phyloP scores from a whole-genome alignment of 768 basidiomycete species.

The Lactarius pseudohatsudake region DNA sequence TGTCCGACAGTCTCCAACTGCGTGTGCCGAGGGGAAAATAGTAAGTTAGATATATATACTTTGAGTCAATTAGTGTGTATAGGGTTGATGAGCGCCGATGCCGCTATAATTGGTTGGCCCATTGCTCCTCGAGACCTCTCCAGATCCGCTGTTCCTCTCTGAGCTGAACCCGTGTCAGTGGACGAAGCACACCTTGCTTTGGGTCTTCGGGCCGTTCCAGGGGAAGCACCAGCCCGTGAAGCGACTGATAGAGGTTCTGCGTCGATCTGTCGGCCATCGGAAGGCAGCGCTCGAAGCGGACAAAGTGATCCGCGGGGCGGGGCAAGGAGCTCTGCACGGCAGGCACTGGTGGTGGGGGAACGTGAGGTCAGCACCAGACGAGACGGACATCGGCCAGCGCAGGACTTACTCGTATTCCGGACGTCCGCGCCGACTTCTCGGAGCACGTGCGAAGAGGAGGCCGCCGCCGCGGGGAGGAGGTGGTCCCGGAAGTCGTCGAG shows the following conservation, averaged over 20 bases:
- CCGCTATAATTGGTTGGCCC: constrained; percentile 1
- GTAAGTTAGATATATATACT: background rate
- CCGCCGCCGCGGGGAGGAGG: constrained; percentile 13
- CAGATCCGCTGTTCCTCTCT: constrained; percentile 1
- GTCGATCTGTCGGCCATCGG: constrained; percentile 10
- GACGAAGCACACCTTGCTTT: constrained; percentile 11
- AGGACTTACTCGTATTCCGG: background rate
- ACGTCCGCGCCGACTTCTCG: background rate
- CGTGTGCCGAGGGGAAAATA: background rate
- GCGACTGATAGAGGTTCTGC: constrained; percentile 5
- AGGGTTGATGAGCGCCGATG: background rate
- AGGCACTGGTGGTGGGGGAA: background rate
- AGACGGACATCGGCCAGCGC: background rate
- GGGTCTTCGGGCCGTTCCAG: constrained; percentile 15
- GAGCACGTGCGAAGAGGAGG: background rate
- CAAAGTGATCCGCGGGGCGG: background rate
- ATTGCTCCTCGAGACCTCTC: constrained; percentile 3
- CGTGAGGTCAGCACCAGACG: background rate
- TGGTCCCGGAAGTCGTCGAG: constrained; percentile 17
- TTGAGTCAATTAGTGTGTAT: background rate
- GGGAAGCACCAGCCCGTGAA: constrained; percentile 12
- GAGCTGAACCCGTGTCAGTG: constrained; percentile 10
- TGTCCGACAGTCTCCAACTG: constrained; percentile 3
- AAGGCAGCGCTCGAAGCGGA: constrained; percentile 5
- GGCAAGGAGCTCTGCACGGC: constrained; percentile 8